A percentile compares a stretch with the other conserved stretches of the same genome.
Evolutionary conservation across 352 stramenopile genomes (phyloP).

Genomic region (Pythium dissotocum): DNA sequence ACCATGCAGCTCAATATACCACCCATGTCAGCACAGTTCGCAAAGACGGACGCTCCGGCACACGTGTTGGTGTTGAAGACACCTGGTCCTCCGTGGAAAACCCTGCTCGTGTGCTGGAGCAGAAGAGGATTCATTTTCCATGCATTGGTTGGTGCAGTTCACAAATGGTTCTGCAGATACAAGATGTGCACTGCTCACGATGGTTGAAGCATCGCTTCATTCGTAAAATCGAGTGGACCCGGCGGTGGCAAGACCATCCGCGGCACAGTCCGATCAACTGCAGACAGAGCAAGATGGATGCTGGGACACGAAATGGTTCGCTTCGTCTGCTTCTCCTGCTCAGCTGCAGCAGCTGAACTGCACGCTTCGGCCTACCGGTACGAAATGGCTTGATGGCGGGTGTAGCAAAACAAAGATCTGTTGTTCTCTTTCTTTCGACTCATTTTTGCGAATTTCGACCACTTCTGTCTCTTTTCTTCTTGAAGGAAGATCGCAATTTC

Average conservation of each 20-base stretch:
- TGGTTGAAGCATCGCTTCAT: background rate
- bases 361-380: background rate
- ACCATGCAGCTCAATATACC: background rate
- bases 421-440: conserved; percentile 3
- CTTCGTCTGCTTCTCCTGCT: conserved; percentile 14
- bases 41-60: background rate
- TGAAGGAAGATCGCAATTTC: background rate
- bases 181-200: background rate
- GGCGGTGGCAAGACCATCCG: background rate
- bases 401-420: conserved; percentile 8
- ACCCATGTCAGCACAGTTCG: background rate
- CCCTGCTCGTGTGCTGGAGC: too few relatives aligned
- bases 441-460: background rate
- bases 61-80: background rate
- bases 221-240: background rate
- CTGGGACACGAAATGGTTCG: conserved; percentile 4
- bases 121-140: background rate
- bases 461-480: background rate
- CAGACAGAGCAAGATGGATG: conserved; percentile 1
- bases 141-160: background rate
- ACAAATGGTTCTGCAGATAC: background rate
- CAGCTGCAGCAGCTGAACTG: conserved; percentile 15
- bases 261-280: background rate
- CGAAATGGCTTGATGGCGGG: background rate
- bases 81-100: background rate